These are phyloP conservation scores for Tolypocladium paradoxum DNA, from an alignment of 2,329 filamentous ascomycete species.

Conservation along the genomic window DNA sequence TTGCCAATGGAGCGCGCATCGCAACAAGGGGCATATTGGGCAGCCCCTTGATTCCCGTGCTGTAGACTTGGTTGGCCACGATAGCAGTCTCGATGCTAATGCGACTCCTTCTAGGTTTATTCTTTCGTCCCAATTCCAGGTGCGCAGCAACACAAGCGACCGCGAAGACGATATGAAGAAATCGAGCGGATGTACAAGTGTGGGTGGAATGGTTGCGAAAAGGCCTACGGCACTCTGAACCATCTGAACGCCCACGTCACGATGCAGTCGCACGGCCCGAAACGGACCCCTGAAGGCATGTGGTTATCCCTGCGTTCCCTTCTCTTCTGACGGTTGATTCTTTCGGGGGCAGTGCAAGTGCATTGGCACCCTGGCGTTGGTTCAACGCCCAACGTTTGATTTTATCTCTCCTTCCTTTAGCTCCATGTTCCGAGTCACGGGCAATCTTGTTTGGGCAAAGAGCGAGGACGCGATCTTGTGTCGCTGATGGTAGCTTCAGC, in stretches of 20 bases:
- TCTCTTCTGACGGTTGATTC: neutral
- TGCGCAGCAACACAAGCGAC: constrained; percentile 93
- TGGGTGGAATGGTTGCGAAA: constrained; percentile 96
- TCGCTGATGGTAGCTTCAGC: neutral
- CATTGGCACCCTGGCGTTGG: too few relatives aligned
- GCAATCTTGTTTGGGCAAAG: neutral
- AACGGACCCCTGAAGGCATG: constrained; percentile 95
- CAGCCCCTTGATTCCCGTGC: neutral
- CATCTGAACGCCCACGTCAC: constrained; percentile 97
- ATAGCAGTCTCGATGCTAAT: neutral
- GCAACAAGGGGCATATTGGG: neutral
- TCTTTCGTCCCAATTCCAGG: constrained; percentile 97
- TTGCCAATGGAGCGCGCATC: neutral
- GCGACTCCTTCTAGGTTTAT: constrained; percentile 60
- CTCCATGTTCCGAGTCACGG: neutral
- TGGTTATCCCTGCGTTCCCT: neutral
- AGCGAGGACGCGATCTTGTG: neutral
- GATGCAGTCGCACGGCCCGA: constrained; percentile 93
- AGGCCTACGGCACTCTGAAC: constrained; percentile 95
- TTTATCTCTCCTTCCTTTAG: neutral
- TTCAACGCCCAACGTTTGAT: neutral
- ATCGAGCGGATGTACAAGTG: constrained; percentile 99
- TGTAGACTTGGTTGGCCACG: neutral
- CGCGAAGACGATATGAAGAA: constrained; percentile 87
- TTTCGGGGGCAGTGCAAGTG: neutral